Evolutionary conservation across 352 stramenopile species (phyloP).

Genomic region (Globisporangium ultimum): DNA sequence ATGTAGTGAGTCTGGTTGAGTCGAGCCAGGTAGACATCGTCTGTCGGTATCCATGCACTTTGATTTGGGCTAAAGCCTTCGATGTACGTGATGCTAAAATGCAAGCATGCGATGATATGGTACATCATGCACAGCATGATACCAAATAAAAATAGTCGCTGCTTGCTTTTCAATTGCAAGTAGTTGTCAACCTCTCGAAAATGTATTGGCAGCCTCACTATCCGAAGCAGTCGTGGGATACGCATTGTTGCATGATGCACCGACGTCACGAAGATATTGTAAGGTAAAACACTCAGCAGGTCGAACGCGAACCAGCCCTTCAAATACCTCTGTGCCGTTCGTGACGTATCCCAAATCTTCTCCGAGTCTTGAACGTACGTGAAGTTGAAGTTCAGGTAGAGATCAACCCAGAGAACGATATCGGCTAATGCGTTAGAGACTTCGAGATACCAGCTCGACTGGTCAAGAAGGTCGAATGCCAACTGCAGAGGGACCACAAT

Average conservation of each 20-base stretch:
- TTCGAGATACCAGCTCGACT: slow-evolving; percentile 28
- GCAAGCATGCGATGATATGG: slow-evolving; percentile 51
- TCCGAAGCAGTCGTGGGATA: slow-evolving; percentile 36
- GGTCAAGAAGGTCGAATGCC: slow-evolving; percentile 28
- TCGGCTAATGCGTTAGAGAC: slow-evolving; percentile 36
- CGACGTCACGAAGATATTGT: slow-evolving; percentile 23
- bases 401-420: slow-evolving; percentile 35
- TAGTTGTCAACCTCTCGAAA: slow-evolving; percentile 45
- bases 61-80: slow-evolving; percentile 47
- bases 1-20: slow-evolving; percentile 38
- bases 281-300: slow-evolving; percentile 40
- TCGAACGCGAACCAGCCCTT: slow-evolving; percentile 32
- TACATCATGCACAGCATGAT: slow-evolving; percentile 53
- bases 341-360: slow-evolving; percentile 49
- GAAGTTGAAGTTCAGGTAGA: slow-evolving; percentile 60
- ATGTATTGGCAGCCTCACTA: slow-evolving; percentile 30
- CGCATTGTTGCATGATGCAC: slow-evolving; percentile 19
- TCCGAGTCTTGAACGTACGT: slow-evolving; percentile 47
- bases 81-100: slow-evolving; percentile 57
- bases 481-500: slow-evolving; percentile 41
- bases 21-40: slow-evolving; percentile 35
- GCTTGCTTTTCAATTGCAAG: slow-evolving; percentile 44
- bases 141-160: slow-evolving; percentile 42
- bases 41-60: slow-evolving; percentile 44
- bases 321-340: slow-evolving; percentile 31